Evolutionary conservation across 495 filamentous ascomycete genomes (phyloP).

Genomic region (Mycothermus thermophilus): DNA sequence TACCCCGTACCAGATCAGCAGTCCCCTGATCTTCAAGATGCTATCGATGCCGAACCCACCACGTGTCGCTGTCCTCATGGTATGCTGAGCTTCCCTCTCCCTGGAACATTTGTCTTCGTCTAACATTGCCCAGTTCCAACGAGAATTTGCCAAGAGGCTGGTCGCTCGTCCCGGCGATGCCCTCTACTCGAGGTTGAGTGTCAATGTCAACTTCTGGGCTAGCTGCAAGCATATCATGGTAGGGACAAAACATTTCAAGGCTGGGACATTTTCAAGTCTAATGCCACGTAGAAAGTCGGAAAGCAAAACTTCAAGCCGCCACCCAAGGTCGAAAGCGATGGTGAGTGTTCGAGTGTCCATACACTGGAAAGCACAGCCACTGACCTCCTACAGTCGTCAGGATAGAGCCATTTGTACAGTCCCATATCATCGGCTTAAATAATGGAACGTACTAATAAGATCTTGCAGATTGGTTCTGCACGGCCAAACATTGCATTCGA

Average conservation of each 20-base stretch:
- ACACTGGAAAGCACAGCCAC: background rate
- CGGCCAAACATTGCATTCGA: conserved; percentile 78
- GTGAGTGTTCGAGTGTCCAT: conserved; percentile 36
- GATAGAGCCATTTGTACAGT: conserved; percentile 14
- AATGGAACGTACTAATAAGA: conserved; percentile 37
- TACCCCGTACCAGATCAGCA: conserved; percentile 89
- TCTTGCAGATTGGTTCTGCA: conserved; percentile 53
- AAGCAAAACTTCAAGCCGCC: conserved; percentile 92
- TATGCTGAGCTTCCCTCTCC: too few species aligned
- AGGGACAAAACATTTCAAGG: background rate
- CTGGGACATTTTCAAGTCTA: background rate
- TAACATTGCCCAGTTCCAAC: conserved; percentile 16
- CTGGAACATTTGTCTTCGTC: too few species aligned
- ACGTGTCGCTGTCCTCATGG: conserved; percentile 76
- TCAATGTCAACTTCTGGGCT: conserved; percentile 93
- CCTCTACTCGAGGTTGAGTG: conserved; percentile 72
- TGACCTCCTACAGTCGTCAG: conserved; percentile 13
- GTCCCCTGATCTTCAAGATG: conserved; percentile 83
- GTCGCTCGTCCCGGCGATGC: conserved; percentile 40
- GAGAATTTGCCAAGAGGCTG: conserved; percentile 23
- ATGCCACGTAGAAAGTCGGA: conserved; percentile 51
- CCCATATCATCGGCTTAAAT: background rate
- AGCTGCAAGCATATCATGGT: conserved; percentile 67
- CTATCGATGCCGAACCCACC: conserved; percentile 59
- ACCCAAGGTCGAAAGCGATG: conserved; percentile 75